Conservation (phyloP, 2,329 filamentous ascomycete genomes). For the Alternaria infectoria region DNA sequence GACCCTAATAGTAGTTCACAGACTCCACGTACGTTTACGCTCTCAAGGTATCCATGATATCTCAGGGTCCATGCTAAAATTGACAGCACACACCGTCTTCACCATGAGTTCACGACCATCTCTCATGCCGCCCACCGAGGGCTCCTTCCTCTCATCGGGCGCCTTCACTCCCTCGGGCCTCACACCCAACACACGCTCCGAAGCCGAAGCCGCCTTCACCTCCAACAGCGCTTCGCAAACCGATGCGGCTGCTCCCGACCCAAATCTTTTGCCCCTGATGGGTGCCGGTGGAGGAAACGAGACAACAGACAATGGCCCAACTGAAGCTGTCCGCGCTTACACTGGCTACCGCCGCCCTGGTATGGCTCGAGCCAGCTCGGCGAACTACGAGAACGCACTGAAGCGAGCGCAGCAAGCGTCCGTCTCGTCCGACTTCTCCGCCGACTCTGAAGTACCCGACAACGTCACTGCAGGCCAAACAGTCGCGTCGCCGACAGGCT, state of each 20-base stretch:
- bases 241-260: conserved; percentile 45
- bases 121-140: conserved; percentile 27
- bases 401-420: conserved; percentile 28
- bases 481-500: conserved; percentile 23
- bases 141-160: conserved; percentile 23
- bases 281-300: conserved; percentile 8
- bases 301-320: conserved; percentile 7
- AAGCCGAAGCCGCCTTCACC: conserved; percentile 44
- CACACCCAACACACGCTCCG: conserved; percentile 43
- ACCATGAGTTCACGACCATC: conserved; percentile 27
- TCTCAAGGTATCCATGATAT: background rate
- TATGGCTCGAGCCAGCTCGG: conserved; percentile 31
- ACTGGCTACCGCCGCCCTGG: conserved; percentile 28
- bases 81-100: background rate
- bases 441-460: conserved; percentile 16
- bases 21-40: background rate
- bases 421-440: conserved; percentile 32
- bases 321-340: conserved; percentile 38
- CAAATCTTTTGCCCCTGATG: conserved; percentile 13
- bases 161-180: conserved; percentile 42
- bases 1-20: background rate
- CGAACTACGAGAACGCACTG: conserved; percentile 43
- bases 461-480: conserved; percentile 18
- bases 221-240: conserved; percentile 41
- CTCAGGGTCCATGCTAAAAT: no score